Evolutionary conservation across 2,329 filamentous ascomycete genomes (phyloP), one percentile per base, ranked within the genome.

Genomic region (Colletotrichum truncatum): DNA sequence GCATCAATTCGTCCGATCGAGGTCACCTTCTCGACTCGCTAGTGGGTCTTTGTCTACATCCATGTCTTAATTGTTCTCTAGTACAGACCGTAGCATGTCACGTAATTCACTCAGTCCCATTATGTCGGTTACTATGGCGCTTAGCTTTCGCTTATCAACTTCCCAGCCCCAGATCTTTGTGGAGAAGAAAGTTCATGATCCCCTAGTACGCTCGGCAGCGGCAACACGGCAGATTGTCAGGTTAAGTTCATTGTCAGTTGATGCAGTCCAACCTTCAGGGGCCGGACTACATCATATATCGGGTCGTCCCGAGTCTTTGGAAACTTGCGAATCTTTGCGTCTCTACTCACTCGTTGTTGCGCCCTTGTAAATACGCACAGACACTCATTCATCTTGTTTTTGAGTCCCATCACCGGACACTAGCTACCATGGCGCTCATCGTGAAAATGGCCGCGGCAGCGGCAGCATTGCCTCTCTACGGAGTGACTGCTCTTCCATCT

Each of bases 391-490:
- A 14, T 43, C 56, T 43, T 23, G 46, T 49, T 12, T 49, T 34
- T 49, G 46, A 49, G 59, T 57, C 18, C 25, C n/a, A 25, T 8
- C 21, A 34, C 16, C n/a, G 41, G 18, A 43, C 21, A 23, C 34
- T 10, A 51, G 25, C 34, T 43, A 56, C 6, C 43, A 65, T 65
- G 63, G 43, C 49, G 14, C 21, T 56, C 23, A 34, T 62, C 10
- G 26, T 52, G 49, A 62, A 62, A 57, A 55, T 65, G 34, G 49
- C 62, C 25, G 62, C 51, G 41, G 62, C 48, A 16, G 48, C 49
- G 63, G 57, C 57, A 55, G 63, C 49, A 49, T 28, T 62, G 49
- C 63, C 57, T 41, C 63, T 65, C 30, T 43, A 51, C 7, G 64
- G 64, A 38, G 60, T 26, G 39, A 4, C 64, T 58, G 64, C 59